Conservation (phyloP, 1,284 basidiomycete genomes). For the Anthracocystis panici-leucophaei region DNA sequence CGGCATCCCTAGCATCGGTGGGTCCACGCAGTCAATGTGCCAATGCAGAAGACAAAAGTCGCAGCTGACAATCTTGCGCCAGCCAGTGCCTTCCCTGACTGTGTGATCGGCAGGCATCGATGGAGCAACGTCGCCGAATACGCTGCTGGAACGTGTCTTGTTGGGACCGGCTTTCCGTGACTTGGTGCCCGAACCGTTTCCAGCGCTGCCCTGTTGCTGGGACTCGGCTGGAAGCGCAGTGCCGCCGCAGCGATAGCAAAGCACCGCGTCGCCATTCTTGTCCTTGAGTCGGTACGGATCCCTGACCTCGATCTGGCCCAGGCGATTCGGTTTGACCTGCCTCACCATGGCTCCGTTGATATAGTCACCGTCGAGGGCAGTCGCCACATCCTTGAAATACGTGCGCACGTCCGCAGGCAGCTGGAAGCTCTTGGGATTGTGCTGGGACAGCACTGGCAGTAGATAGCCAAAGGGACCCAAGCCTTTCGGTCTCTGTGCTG, state of each 20-base stretch:
- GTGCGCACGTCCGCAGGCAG: constrained; percentile 87
- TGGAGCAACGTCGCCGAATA: constrained; percentile 11
- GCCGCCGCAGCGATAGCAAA: constrained; percentile 89
- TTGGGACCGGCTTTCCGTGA: not conserved
- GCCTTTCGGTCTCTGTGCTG: constrained; percentile 44
- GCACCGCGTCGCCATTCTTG: constrained; percentile 81
- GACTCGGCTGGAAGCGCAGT: constrained; percentile 75
- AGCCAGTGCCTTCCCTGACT: constrained; percentile 45
- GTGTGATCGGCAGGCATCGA: constrained; percentile 30
- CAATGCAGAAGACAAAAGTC: constrained; percentile 95
- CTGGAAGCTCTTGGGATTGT: constrained; percentile 84
- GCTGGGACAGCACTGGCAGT: constrained; percentile 76
- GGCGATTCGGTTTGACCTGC: constrained; percentile 74
- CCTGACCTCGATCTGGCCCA: constrained; percentile 88
- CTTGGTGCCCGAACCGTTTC: not conserved
- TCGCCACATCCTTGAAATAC: constrained; percentile 80
- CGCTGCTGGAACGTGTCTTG: constrained; percentile 6
- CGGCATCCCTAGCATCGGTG: constrained; percentile 88
- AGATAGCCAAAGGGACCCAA: constrained; percentile 73
- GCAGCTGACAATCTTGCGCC: constrained; percentile 83
- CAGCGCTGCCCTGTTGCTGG: constrained; percentile 1
- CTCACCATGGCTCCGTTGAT: constrained; percentile 77
- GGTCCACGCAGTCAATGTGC: constrained; percentile 96
- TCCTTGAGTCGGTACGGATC: constrained; percentile 90
- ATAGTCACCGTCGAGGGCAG: constrained; percentile 67